A percentile compares a stretch with the other conserved stretches of the same genome.
Conservation (phyloP, 306 rosid species). For the Cajanus cajan region DNA sequence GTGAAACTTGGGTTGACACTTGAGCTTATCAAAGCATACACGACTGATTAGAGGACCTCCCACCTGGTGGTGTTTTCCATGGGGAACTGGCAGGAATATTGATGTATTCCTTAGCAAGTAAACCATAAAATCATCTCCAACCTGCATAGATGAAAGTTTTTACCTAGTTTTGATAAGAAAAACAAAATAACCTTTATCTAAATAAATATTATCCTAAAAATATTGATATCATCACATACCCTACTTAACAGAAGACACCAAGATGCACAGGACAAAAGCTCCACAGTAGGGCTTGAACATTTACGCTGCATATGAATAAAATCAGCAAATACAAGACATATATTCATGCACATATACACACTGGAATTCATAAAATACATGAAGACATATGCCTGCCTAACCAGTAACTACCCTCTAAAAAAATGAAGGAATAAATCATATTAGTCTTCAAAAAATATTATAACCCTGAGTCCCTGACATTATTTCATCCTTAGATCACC, state of each 20-base stretch:
- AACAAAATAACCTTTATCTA: neutral
- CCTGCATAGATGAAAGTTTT: constrained; percentile 45
- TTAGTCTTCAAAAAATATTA: constrained; percentile 9
- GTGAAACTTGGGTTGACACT: constrained; percentile 28
- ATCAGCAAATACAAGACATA: neutral
- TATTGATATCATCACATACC: constrained; percentile 46
- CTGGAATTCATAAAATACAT: neutral
- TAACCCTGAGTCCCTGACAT: neutral
- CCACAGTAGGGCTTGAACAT: constrained; percentile 48
- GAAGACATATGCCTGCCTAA: neutral
- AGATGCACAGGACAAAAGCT: constrained; percentile 55
- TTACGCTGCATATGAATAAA: constrained; percentile 45
- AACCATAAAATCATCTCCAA: constrained; percentile 36
- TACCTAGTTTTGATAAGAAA: neutral
- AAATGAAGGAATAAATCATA: constrained; percentile 9
- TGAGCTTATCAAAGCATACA: constrained; percentile 39
- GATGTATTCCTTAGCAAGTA: constrained; percentile 35
- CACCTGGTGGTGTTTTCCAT: constrained; percentile 62
- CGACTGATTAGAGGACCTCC: constrained; percentile 56
- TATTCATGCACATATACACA: neutral
- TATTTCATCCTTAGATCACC: constrained; percentile 8
- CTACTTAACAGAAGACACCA: constrained; percentile 72
- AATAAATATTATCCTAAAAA: neutral
- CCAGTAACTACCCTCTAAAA: neutral
- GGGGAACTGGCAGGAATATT: constrained; percentile 59